A percentile compares a stretch with the other conserved stretches of the same genome.
Evolutionary conservation across 169 alveolate genomes (phyloP).

Genomic region (Condylostoma magnum): DNA sequence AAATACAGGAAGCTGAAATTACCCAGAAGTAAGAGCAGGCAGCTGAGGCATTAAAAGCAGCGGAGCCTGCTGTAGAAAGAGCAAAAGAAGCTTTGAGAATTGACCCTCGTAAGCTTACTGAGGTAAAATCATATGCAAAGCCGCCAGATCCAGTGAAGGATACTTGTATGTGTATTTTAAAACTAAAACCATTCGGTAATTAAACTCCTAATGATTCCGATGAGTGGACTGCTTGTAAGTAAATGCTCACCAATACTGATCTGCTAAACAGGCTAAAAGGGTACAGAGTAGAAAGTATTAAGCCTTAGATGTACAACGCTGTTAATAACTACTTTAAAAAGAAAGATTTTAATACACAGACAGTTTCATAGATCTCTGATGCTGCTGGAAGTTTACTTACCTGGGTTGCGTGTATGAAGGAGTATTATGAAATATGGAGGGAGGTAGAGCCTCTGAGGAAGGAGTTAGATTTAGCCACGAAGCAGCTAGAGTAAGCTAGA

Average conservation of each 20-base stretch:
- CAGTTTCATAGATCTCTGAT: conserved; percentile 74
- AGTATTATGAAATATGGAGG: conserved; percentile 78
- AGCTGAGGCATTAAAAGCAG: conserved; percentile 83
- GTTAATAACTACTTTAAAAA: conserved; percentile 79
- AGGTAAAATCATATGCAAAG: conserved; percentile 76
- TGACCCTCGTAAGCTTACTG: conserved; percentile 77
- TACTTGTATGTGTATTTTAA: conserved; percentile 75
- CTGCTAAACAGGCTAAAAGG: neutral
- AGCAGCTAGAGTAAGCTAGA: conserved; percentile 82
- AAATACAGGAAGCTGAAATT: conserved; percentile 51
- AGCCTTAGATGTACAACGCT: conserved; percentile 63
- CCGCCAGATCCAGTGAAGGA: conserved; percentile 85
- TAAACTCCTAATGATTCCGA: conserved; percentile 62
- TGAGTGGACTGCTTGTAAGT: conserved; percentile 89
- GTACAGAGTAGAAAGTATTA: neutral
- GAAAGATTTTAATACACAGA: conserved; percentile 79
- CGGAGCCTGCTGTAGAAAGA: conserved; percentile 86
- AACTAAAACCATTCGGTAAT: conserved; percentile 81
- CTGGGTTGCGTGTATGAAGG: conserved; percentile 87
- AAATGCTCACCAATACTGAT: conserved; percentile 55
- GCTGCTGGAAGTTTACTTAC: conserved; percentile 90
- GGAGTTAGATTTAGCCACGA: conserved; percentile 83
- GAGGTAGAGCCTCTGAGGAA: conserved; percentile 88
- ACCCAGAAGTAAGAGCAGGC: conserved; percentile 80
- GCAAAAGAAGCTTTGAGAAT: conserved; percentile 84